Conservation (phyloP, 2,329 filamentous ascomycete species). For the Magnaporthiopsis incrustans region DNA sequence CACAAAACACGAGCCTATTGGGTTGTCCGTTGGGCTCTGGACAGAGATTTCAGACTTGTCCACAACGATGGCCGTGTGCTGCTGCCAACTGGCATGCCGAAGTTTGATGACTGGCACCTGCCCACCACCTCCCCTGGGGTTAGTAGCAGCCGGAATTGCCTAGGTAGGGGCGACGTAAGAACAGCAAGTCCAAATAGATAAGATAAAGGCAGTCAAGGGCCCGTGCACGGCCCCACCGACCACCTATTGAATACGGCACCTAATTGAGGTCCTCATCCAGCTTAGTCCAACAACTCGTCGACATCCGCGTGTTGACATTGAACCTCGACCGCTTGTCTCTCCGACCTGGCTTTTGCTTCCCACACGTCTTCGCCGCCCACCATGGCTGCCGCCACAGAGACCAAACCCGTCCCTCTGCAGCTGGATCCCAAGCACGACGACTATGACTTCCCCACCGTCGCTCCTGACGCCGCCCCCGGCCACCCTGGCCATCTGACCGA, state of each 20-base stretch:
- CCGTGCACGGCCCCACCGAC: no score
- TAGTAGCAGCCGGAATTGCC: no score
- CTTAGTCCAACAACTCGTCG: background rate
- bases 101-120: no score
- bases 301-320: background rate
- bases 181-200: no score
- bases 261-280: background rate
- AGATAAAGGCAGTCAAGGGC: no score
- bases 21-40: no score
- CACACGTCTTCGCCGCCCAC: slow-evolving; percentile 8
- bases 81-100: no score
- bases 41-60: background rate
- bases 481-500: slow-evolving; percentile 83
- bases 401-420: slow-evolving; percentile 31
- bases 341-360: background rate
- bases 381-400: slow-evolving; percentile 16
- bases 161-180: background rate
- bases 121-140: no score
- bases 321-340: background rate
- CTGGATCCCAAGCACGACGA: slow-evolving; percentile 89
- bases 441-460: slow-evolving; percentile 84
- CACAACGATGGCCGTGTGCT: background rate
- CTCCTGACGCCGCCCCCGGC: slow-evolving; percentile 61
- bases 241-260: no score
- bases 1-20: background rate